Base-by-base conservation (phyloP, 2,329 filamentous ascomycete genomes). In the Furcasterigmium furcatum region DNA sequence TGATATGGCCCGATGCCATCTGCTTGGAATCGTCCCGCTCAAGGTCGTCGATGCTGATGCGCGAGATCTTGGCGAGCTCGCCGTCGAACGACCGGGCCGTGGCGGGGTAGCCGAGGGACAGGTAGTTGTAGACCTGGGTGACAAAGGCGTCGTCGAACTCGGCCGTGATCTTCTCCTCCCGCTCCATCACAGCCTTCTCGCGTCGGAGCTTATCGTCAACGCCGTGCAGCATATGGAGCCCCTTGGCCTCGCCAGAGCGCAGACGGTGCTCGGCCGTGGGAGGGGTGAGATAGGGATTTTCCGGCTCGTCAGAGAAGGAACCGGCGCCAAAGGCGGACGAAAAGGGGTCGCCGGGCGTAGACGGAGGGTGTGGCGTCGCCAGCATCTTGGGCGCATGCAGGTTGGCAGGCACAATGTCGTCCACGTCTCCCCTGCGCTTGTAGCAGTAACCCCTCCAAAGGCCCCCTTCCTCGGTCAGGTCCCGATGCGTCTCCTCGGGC, bases 51-150 rank as follows among this genome's bases (percentile, higher is more conserved):
- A 92, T 60, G 1, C 79, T 62, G 7, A 95, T 82, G 9, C 78
- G 75, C 25, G 85, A 87, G 46, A 96, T 95, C 61, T 87, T 89
- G 55, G 84, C 82, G 18, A 97, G 74, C 70, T 97, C 92, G 10
- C 84, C 79, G 59, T 97, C 92, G 59, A 88, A 97, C 30, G 81
- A 78, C 19, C 86, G 82, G 10, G 91, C 92, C 58, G 91, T 82
- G 27, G 88, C 85, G 4, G 92, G 91, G 63, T 96, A 96, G 5
- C 92, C 92, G 5, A 97, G 77, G 1, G 90, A 95, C 14, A 97
- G 76, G 65, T 97, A 97, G 65, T 97, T 96, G 76, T 95, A 97
- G 8, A 97, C 91, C 65, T 97, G 92, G 0, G 91, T 96, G 46
- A 96, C 82, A 62, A 96, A 96, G 4, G 74, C 74, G 61, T 96